A percentile compares a stretch with the other conserved stretches of the same genome.
Evolutionary conservation across 306 rosid species (phyloP).

Genomic region (Cyclanthera cordifolia): DNA sequence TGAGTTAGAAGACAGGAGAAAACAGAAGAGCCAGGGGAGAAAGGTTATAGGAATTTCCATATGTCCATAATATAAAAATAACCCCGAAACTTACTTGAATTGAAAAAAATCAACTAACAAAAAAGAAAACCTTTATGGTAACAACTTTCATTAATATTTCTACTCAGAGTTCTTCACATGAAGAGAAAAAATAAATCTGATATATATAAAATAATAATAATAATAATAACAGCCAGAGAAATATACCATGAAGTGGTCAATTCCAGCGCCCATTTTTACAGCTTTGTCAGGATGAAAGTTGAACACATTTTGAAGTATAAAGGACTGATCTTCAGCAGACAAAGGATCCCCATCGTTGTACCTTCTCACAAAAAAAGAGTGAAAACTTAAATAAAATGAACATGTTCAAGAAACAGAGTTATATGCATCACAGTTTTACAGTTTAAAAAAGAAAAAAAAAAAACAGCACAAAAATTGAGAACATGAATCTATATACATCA

Average conservation of each 20-base stretch:
- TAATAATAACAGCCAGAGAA: slow-evolving; percentile 6
- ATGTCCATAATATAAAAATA: neutral
- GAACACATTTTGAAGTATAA: slow-evolving; percentile 55
- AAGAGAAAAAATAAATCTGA: neutral
- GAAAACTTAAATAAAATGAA: neutral
- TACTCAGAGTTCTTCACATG: neutral
- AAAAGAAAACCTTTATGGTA: neutral
- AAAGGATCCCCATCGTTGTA: slow-evolving; percentile 82
- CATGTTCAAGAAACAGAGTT: neutral
- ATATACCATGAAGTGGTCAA: slow-evolving; percentile 69
- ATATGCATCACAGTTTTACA: neutral
- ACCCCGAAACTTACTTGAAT: neutral
- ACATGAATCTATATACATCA: neutral
- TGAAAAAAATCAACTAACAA: neutral
- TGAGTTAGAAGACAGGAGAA: neutral
- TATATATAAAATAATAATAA: neutral
- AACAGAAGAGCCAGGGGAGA: neutral
- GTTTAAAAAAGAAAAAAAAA: neutral
- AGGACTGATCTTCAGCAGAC: slow-evolving; percentile 53
- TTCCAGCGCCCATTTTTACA: slow-evolving; percentile 71
- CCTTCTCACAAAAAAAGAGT: slow-evolving; percentile 29
- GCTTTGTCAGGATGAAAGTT: slow-evolving; percentile 78
- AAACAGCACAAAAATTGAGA: neutral
- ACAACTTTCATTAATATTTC: neutral
- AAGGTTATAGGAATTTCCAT: neutral